These are phyloP conservation scores for Echites panduratus DNA, from an alignment of 257 asterid species.

Conservation along the genomic window DNA sequence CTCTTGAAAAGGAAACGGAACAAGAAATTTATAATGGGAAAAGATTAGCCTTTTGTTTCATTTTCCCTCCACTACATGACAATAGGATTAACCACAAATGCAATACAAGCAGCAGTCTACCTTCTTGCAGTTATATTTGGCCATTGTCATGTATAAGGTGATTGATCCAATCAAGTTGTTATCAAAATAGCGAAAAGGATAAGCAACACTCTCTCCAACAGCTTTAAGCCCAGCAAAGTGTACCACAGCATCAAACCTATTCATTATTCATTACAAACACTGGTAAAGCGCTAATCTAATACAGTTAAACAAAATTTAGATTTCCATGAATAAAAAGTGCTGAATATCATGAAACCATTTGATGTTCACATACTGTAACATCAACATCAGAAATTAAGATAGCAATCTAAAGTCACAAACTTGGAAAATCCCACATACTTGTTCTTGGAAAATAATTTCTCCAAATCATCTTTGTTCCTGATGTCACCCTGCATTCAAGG, in stretches of 20 bases:
- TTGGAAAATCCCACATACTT: slow-evolving; percentile 37
- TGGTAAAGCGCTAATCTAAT: neutral
- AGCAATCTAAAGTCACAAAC: neutral
- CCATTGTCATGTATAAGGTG: slow-evolving; percentile 66
- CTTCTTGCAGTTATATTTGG: slow-evolving; percentile 86
- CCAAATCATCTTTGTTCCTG: slow-evolving; percentile 81
- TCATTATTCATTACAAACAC: slow-evolving; percentile 1
- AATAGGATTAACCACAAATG: slow-evolving; percentile 3
- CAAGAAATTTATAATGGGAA: neutral
- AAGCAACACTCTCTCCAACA: slow-evolving; percentile 89
- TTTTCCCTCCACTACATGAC: neutral
- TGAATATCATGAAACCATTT: neutral
- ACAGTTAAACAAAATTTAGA: neutral
- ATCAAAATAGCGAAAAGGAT: slow-evolving; percentile 81
- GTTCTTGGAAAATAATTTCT: slow-evolving; percentile 54
- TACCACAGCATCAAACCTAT: slow-evolving; percentile 79
- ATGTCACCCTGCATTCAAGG: slow-evolving; percentile 79
- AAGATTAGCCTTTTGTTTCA: neutral
- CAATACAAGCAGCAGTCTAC: slow-evolving; percentile 28
- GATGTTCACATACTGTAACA: neutral
- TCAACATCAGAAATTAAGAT: neutral
- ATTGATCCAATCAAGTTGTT: slow-evolving; percentile 85
- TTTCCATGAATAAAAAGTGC: neutral
- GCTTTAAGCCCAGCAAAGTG: slow-evolving; percentile 99
- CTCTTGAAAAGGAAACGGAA: neutral